Evolutionary conservation across 176 grass and related monocot genomes (phyloP), one percentile per base, ranked within the genome.

Genomic region (Carex parvula): DNA sequence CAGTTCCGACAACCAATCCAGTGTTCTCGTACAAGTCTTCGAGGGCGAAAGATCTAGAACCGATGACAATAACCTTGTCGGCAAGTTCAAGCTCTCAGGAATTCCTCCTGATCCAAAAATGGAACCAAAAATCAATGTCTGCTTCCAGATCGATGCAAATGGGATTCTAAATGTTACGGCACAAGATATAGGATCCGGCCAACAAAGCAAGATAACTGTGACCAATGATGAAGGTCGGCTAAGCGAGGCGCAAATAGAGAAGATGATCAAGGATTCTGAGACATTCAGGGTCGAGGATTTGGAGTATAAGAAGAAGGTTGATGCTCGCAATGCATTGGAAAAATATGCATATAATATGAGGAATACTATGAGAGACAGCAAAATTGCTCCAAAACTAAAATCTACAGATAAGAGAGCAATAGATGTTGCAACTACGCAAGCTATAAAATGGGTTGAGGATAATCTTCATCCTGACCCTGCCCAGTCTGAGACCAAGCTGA

Each of bases 201-300:
- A 70, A 8, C 12, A 70, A 41, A 70, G 66, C 8, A 70, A 17
- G 66, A 82, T 82, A 21, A 82, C 60, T 15, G 80, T 82, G 15
- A 64, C 60, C 9, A 64, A 82, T 64, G 79, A 65, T 15, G 80
- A 46, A 48, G 6, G 41, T 18, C 80, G 35, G 18, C 17, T 82
- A 26, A 48, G 60, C 3, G 59, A 62, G 18, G 59, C 8, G 1
- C 58, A 66, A 7, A 82, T 82, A 46, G 80, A 82, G 37, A 82
- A 24, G 59, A 82, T 82, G 80, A 50, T 82, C 11, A 13, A 82
- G 9, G 80, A 82, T 64, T 60, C 80, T 48, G 80, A 82, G 37
- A 64, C 13, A 29, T 66, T 46, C 12, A 53, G 42, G 60, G 41
- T 21, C 26, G 60, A 82, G 80, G 80, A 82, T 82, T 21, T 21